These are phyloP conservation scores for Cladobotryum mycophilum DNA, from an alignment of 2,329 filamentous ascomycete genomes.

Conservation along the genomic window DNA sequence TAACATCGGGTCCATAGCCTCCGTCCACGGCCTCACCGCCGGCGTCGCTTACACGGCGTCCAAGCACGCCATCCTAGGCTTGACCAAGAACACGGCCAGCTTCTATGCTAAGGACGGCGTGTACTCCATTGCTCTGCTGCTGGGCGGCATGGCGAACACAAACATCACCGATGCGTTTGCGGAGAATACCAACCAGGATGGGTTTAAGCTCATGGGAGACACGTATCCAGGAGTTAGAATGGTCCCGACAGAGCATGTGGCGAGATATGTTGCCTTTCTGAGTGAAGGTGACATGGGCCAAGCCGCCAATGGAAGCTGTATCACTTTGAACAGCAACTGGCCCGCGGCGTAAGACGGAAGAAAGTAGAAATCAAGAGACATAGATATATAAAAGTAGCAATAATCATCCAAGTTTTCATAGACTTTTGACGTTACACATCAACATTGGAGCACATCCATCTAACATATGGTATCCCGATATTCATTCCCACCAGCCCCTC, in stretches of 20 bases:
- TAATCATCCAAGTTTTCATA: too few relatives aligned
- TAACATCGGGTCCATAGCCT: slow-evolving; percentile 45
- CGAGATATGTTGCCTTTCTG: slow-evolving; percentile 33
- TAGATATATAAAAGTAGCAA: too few relatives aligned
- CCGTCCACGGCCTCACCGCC: slow-evolving; percentile 31
- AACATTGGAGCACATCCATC: background rate
- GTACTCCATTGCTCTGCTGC: slow-evolving; percentile 39
- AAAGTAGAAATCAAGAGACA: background rate
- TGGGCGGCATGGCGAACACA: slow-evolving; percentile 36
- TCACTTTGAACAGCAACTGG: slow-evolving; percentile 32
- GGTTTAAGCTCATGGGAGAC: slow-evolving; percentile 21
- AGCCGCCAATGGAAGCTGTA: slow-evolving; percentile 29
- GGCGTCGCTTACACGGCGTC: slow-evolving; percentile 46
- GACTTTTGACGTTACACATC: too few relatives aligned
- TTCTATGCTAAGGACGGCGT: slow-evolving; percentile 51
- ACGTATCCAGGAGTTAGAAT: slow-evolving; percentile 23
- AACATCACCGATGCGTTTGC: slow-evolving; percentile 44
- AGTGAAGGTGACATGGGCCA: slow-evolving; percentile 22
- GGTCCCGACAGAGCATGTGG: slow-evolving; percentile 31
- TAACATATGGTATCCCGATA: slow-evolving; percentile 3
- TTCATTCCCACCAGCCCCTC: background rate
- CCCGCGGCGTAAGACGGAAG: slow-evolving; percentile 21
- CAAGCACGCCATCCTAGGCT: slow-evolving; percentile 48
- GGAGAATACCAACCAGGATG: slow-evolving; percentile 27
- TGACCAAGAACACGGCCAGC: slow-evolving; percentile 52